Evolutionary conservation across 805 yeast species (phyloP).

Genomic region (Danielia reshetovae): DNA sequence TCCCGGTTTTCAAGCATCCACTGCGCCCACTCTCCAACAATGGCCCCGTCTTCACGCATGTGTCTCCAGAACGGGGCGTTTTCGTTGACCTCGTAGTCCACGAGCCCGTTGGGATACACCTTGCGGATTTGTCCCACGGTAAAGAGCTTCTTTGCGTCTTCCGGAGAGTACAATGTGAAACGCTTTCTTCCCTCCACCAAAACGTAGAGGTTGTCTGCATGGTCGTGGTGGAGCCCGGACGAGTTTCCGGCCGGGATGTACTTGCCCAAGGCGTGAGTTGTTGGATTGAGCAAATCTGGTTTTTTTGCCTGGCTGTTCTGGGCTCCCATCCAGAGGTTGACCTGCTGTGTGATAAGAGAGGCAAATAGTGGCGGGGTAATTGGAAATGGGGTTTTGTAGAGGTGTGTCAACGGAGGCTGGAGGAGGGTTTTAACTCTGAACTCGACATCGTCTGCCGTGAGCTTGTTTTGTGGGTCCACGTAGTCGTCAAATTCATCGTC

Average conservation of each 20-base stretch:
- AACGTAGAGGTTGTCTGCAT: slow-evolving; percentile 70
- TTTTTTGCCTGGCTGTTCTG: slow-evolving; percentile 13
- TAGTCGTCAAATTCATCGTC: slow-evolving; percentile 14
- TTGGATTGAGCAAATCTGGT: slow-evolving; percentile 13
- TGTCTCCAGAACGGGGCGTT: slow-evolving; percentile 62
- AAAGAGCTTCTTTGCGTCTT: slow-evolving; percentile 52
- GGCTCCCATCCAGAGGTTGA: slow-evolving; percentile 70
- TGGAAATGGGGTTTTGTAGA: slow-evolving; percentile 32
- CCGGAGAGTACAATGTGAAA: slow-evolving; percentile 64
- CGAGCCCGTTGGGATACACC: slow-evolving; percentile 59
- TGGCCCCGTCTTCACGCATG: slow-evolving; percentile 60
- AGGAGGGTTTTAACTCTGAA: slow-evolving; percentile 46
- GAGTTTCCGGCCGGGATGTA: slow-evolving; percentile 58
- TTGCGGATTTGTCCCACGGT: slow-evolving; percentile 61
- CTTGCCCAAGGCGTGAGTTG: slow-evolving; percentile 45
- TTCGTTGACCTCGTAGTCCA: slow-evolving; percentile 54
- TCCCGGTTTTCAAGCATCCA: slow-evolving; percentile 35
- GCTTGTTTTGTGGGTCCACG: slow-evolving; percentile 34
- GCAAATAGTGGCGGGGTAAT: slow-evolving; percentile 40
- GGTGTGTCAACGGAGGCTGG: slow-evolving; percentile 59
- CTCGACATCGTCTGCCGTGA: slow-evolving; percentile 29
- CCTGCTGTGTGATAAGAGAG: slow-evolving; percentile 59
- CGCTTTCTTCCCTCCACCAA: slow-evolving; percentile 58
- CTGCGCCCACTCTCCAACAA: slow-evolving; percentile 44
- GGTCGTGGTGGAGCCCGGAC: slow-evolving; percentile 78